Evolutionary conservation across 176 grass and related monocot species (phyloP).

Genomic region (Carex littledalei): DNA sequence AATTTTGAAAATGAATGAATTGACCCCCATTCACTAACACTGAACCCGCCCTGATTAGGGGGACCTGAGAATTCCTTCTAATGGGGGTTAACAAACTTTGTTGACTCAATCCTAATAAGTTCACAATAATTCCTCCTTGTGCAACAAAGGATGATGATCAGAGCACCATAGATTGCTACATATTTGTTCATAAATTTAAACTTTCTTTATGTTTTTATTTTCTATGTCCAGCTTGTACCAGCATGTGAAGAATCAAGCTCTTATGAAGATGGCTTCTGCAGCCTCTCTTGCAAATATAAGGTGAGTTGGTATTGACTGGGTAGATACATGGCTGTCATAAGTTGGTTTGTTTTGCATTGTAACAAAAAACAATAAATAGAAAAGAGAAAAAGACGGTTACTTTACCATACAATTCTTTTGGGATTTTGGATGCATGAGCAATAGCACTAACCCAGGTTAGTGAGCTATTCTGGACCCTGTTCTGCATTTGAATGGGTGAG

Average conservation of each 20-base stretch:
- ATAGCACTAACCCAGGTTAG: too few species aligned
- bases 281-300: slow-evolving; percentile 82
- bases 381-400: not conserved
- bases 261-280: slow-evolving; percentile 39
- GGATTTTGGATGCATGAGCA: too few species aligned
- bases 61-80: not conserved
- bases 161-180: not conserved
- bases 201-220: slow-evolving; percentile 8
- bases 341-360: not conserved
- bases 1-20: too few species aligned
- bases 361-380: not conserved
- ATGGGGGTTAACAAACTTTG: not conserved
- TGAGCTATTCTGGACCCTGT: too few species aligned
- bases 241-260: slow-evolving; percentile 34
- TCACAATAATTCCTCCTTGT: not conserved
- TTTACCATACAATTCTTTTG: not conserved
- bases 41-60: not conserved
- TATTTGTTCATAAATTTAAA: not conserved
- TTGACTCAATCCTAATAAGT: not conserved
- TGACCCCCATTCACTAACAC: too few species aligned
- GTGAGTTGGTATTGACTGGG: slow-evolving; percentile 30
- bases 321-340: not conserved
- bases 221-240: slow-evolving; percentile 42
- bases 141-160: not conserved
- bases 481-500: too few species aligned